A percentile compares a stretch with the other conserved stretches of the same genome.
These are phyloP conservation scores for Metschnikowia peoriensis DNA, from an alignment of 805 yeast species.

Conservation along the genomic window DNA sequence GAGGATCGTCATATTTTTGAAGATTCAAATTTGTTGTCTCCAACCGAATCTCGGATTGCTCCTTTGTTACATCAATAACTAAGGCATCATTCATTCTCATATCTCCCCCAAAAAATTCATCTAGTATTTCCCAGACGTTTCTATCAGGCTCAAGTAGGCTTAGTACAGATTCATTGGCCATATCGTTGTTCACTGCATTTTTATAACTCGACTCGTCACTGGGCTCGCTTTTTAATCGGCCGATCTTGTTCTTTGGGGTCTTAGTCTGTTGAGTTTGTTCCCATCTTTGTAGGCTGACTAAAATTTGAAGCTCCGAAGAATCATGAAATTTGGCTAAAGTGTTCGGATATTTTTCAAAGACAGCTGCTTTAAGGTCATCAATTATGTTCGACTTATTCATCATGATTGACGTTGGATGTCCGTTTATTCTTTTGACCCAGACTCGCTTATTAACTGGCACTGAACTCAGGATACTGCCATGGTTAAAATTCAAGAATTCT, in stretches of 20 bases:
- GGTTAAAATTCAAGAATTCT: neutral
- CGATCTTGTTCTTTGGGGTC: constrained; percentile 5
- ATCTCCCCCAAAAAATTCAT: constrained; percentile 61
- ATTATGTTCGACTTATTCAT: constrained; percentile 64
- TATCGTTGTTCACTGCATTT: neutral
- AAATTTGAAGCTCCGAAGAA: constrained; percentile 60
- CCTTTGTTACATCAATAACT: constrained; percentile 41
- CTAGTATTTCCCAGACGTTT: constrained; percentile 55
- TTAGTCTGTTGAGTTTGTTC: constrained; percentile 5
- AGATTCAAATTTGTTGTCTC: neutral
- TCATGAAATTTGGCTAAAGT: constrained; percentile 60
- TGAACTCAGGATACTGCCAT: neutral
- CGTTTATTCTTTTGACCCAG: constrained; percentile 52
- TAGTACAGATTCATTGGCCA: neutral
- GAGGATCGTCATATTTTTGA: neutral
- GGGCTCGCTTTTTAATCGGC: constrained; percentile 9
- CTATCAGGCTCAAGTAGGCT: constrained; percentile 58
- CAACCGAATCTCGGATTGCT: constrained; percentile 16
- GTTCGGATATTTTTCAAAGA: constrained; percentile 65
- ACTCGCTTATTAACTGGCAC: constrained; percentile 30
- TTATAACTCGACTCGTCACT: constrained; percentile 4
- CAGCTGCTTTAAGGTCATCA: constrained; percentile 74
- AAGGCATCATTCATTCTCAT: constrained; percentile 68
- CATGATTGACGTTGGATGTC: constrained; percentile 67
- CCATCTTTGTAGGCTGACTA: constrained; percentile 1